Evolutionary conservation across 108 stramenopile genomes (phyloP).

Genomic region (Cyclotella cryptica): DNA sequence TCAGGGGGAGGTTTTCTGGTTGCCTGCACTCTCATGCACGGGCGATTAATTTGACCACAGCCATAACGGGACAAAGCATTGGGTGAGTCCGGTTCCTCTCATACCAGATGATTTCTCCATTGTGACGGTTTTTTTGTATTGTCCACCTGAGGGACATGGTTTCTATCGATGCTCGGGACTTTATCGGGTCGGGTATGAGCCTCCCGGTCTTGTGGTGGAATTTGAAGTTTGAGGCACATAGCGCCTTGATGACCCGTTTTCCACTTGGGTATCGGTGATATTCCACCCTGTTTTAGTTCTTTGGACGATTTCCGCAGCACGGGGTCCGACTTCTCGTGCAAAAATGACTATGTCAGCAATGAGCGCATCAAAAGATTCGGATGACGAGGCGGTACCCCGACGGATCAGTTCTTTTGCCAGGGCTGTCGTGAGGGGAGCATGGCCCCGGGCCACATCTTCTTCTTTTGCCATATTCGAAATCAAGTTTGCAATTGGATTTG

Average conservation of each 20-base stretch:
- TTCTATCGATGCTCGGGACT: not conserved
- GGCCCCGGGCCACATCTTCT: conserved; percentile 27
- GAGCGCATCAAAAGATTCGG: not conserved
- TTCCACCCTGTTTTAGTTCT: conserved; percentile 4
- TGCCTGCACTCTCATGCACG: not conserved
- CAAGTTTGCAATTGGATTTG: not conserved
- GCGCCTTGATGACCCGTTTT: conserved; percentile 13
- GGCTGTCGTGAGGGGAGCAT: no score
- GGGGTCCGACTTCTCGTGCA: not conserved
- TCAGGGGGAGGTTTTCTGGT: not conserved
- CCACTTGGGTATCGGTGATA: conserved; percentile 16
- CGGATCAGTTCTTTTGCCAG: not conserved
- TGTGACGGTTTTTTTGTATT: conserved; percentile 1
- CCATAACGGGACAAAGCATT: not conserved
- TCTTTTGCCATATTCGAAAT: not conserved
- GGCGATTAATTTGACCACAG: not conserved
- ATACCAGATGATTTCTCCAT: not conserved
- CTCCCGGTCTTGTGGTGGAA: not conserved
- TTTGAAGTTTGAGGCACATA: not conserved
- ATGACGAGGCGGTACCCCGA: no score
- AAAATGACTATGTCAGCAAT: not conserved
- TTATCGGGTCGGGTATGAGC: not conserved
- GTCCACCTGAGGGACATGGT: not conserved
- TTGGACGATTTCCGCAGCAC: conserved; percentile 19
- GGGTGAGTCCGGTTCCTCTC: no score